Evolutionary conservation across 306 rosid species (phyloP), one percentile per base, ranked within the genome.

Genomic region (Acmispon strigosus): DNA sequence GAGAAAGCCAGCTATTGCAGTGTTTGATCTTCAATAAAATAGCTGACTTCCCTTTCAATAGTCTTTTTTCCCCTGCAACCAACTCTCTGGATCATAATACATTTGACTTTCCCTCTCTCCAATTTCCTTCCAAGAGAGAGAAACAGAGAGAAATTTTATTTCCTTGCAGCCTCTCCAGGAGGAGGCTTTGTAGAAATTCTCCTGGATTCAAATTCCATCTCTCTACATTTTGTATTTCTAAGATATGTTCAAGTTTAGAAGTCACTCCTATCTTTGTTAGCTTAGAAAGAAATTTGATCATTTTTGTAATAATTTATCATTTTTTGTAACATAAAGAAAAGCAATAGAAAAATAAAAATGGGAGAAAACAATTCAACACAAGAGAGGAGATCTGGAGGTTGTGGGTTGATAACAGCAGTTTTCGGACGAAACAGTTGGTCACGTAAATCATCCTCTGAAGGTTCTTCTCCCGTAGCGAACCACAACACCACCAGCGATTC

Each of bases 321-420:
- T 10, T 42, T 5, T 27, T 36, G 47, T 45, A 24, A 60, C 48
- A 63, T 17, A 3, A 3, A 12, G 11, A 66, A 27, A 66, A 42
- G 14, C 18, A 32, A 24, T 5, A 62, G 20, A 11, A 44, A 34
- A 27, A 22, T 7, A 44, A 75, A 69, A 83, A 92, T 92, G 96
- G 93, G 81, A 43, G 87, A 32, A 32, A 32, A 83, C 49, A 52
- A n/a, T 76, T 81, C 83, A 32, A 32, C 37, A 7, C 82, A 84
- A 24, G 91, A 88, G 16, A 84, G 68, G 74, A 90, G 53, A 90
- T 51, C 78, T 2, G 37, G 1, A 32, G 82, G 93, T 10, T 90
- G 98, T 72, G 91, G 98, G 7, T 57, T 93, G 2, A n/a, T 93
- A 11, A 82, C 62, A 19, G 85, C 89, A 2, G 87, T 90, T 62